Conservation (phyloP, 371 early-diverging fungal species). For the Mucor mucedo region DNA sequence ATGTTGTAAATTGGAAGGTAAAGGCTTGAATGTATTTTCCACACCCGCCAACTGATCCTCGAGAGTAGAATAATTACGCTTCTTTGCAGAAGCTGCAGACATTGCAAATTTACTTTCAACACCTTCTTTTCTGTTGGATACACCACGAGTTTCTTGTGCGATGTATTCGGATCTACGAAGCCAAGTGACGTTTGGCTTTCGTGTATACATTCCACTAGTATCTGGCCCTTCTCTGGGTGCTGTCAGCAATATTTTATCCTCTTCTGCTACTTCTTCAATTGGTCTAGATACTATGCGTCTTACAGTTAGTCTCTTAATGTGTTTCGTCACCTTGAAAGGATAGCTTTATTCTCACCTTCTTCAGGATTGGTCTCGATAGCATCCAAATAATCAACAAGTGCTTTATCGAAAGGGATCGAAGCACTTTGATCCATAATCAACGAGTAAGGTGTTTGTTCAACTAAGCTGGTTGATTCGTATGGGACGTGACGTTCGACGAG, state of each 20-base stretch:
- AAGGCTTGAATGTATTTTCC: conserved; percentile 71
- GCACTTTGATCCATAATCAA: conserved; percentile 67
- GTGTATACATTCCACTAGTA: conserved; percentile 21
- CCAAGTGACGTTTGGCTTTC: conserved; percentile 64
- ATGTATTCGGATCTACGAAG: conserved; percentile 72
- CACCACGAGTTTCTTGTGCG: conserved; percentile 41
- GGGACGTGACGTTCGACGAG: conserved; percentile 63
- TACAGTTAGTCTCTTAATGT: background rate
- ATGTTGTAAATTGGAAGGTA: conserved; percentile 63
- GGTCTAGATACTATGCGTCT: conserved; percentile 19
- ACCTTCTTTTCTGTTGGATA: conserved; percentile 32
- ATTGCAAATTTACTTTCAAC: conserved; percentile 38
- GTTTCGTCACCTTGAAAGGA: too few relatives aligned
- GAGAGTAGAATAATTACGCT: conserved; percentile 43
- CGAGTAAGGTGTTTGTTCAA: conserved; percentile 67
- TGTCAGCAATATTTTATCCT: conserved; percentile 66
- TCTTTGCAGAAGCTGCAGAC: conserved; percentile 31
- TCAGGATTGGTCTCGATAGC: conserved; percentile 48
- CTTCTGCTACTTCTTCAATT: conserved; percentile 61
- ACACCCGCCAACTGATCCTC: conserved; percentile 74
- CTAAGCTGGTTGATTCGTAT: conserved; percentile 68
- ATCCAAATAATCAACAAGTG: conserved; percentile 63
- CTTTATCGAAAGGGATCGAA: conserved; percentile 71
- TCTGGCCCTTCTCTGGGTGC: conserved; percentile 41
- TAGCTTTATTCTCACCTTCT: conserved; percentile 20